Percentiles rank a stretch among this genome's conserved stretches.
Evolutionary conservation across 345 rosid genomes (phyloP).

Genomic region (Salix exigua): DNA sequence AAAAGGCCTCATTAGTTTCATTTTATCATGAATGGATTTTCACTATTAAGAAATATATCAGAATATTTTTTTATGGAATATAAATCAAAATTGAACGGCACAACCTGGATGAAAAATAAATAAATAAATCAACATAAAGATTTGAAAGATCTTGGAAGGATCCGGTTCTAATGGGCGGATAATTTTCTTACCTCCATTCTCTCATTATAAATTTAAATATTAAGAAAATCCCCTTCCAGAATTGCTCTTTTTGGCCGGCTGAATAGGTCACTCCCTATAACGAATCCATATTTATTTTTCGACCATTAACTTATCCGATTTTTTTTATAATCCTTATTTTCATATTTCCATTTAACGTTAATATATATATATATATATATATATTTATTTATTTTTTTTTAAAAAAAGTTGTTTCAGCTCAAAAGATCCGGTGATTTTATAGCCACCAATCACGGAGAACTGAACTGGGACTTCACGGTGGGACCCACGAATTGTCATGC

Average conservation of each 20-base stretch:
- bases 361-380: no score
- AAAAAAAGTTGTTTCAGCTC: background rate
- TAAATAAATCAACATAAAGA: background rate
- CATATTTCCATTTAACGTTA: no score
- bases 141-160: background rate
- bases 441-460: conserved; percentile 19
- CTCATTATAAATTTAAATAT: background rate
- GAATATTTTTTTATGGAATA: background rate
- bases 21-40: no score
- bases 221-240: background rate
- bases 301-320: no score
- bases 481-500: background rate
- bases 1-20: no score
- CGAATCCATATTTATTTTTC: no score
- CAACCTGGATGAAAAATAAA: no score
- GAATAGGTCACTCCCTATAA: background rate
- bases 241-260: background rate
- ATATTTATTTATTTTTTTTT: no score
- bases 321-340: no score
- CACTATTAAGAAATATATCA: background rate
- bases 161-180: background rate
- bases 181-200: background rate
- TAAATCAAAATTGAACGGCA: no score
- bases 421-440: background rate
- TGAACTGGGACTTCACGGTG: background rate